Base-by-base conservation (phyloP, 148 eudicot genomes). In the Chenopodium album region DNA sequence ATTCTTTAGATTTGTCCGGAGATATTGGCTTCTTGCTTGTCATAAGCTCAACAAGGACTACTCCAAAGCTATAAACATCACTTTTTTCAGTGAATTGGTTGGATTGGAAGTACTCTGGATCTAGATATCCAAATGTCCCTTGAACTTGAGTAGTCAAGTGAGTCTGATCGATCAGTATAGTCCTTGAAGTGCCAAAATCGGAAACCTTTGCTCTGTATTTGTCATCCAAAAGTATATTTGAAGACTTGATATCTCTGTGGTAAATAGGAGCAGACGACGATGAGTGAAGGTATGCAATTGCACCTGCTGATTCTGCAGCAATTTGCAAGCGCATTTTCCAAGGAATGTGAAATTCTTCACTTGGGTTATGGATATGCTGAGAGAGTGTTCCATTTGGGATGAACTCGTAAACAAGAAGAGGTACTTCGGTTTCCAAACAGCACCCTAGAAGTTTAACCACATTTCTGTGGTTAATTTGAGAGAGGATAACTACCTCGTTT, bases 31-130 rank as follows among this genome's bases (percentile, higher is more conserved):
- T 83, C 11, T 67, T 41, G 26, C 81, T 34, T 3, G 81, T 73
- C 50, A 83, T 23, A n/a, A 83, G 81, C 81, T 83, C 85, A n/a
- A 78, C 78, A 63, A 83, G 81, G 14, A 83, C 84, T 19, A 82
- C 84, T n/a, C 84, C 84, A 71, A 82, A 82, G 32, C 84, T 82
- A n/a, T 82, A 82, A 70, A 82, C 84, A 76, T 82, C 84, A 23
- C 84, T 82, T 52, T 82, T 82, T 2, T 82, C 79, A 0, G 84
- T 82, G 60, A 82, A 82, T 28, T 76, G 84, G 12, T 41, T 68
- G 3, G 84, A 82, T 28, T 76, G 84, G 17, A 82, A 80, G 69
- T 75, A 84, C 72, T 84, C 80, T 0, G 86, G 83, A 47, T 80
- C 86, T 3, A 84, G 76, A 75, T 80, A 84, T 16, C 87, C 87